phyloP scores from a whole-genome alignment of 208 protist genomes.

The Acanthamoeba royreba region DNA sequence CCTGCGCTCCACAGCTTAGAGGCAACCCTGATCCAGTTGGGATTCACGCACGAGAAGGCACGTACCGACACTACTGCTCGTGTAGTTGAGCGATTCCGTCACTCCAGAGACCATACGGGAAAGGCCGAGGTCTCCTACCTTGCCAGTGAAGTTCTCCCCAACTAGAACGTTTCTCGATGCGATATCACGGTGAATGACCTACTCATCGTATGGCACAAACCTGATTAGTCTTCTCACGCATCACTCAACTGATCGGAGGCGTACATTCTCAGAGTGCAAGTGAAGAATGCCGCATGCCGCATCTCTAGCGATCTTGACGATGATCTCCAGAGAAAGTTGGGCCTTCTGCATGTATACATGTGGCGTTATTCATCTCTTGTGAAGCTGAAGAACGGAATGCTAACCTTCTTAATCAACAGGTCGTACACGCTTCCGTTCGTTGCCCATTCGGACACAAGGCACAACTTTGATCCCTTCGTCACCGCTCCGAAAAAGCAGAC shows the following conservation, averaged over 20 bases:
- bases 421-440: slow-evolving; percentile 13
- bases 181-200: neutral
- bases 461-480: neutral
- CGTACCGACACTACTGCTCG: neutral
- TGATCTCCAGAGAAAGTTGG: neutral
- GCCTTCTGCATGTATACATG: neutral
- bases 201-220: neutral
- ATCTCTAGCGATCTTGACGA: neutral
- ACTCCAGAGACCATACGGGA: neutral
- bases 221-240: neutral
- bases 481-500: slow-evolving; percentile 11
- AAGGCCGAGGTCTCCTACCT: neutral
- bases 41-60: too few species aligned
- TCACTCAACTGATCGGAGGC: too few species aligned
- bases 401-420: neutral
- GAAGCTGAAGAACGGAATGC: neutral
- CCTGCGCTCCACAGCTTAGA: too few species aligned
- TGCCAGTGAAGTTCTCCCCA: neutral
- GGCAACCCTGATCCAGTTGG: too few species aligned
- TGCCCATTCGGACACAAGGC: neutral
- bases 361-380: too few species aligned
- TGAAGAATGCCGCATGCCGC: slow-evolving; percentile 30
- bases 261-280: slow-evolving; percentile 18
- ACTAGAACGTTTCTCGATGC: neutral
- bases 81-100: neutral